Evolutionary conservation across 1,139 yeast genomes (phyloP).

Genomic region (Blastobotrys proliferans): DNA sequence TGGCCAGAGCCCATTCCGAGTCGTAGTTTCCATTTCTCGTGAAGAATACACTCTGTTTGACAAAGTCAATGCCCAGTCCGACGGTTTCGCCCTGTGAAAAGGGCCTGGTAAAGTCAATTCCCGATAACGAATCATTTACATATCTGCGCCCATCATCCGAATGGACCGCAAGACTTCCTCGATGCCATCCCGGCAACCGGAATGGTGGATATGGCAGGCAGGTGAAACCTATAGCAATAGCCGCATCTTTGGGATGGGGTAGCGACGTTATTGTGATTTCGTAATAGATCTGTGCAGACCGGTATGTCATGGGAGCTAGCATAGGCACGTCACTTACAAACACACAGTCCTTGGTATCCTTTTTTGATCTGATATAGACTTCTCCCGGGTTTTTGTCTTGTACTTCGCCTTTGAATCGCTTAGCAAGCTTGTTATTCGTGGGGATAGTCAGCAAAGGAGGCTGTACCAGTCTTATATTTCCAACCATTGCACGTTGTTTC

Average conservation of each 20-base stretch:
- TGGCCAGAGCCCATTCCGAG: constrained; percentile 25
- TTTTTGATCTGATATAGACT: constrained; percentile 19
- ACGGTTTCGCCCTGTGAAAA: constrained; percentile 25
- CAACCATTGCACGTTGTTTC: constrained; percentile 5
- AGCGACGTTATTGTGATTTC: constrained; percentile 26
- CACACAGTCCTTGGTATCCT: constrained; percentile 21
- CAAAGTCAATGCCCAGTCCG: constrained; percentile 29
- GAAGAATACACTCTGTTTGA: constrained; percentile 20
- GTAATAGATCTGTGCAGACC: constrained; percentile 23
- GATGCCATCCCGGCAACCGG: constrained; percentile 33
- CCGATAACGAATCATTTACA: constrained; percentile 27
- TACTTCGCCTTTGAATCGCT: constrained; percentile 24
- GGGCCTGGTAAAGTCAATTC: constrained; percentile 25
- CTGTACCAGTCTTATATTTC: constrained; percentile 17
- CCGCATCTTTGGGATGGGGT: constrained; percentile 21
- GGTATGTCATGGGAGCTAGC: constrained; percentile 18
- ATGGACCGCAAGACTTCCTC: constrained; percentile 32
- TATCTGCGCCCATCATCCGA: constrained; percentile 32
- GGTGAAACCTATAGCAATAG: constrained; percentile 29
- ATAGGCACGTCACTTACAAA: constrained; percentile 25
- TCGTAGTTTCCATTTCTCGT: constrained; percentile 24
- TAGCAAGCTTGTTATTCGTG: constrained; percentile 14
- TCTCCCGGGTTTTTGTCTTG: constrained; percentile 19
- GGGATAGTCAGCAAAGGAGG: constrained; percentile 22
- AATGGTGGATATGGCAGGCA: constrained; percentile 31